Conservation (phyloP, 441 rosid species). For the Pelargonium cotyledonis region DNA sequence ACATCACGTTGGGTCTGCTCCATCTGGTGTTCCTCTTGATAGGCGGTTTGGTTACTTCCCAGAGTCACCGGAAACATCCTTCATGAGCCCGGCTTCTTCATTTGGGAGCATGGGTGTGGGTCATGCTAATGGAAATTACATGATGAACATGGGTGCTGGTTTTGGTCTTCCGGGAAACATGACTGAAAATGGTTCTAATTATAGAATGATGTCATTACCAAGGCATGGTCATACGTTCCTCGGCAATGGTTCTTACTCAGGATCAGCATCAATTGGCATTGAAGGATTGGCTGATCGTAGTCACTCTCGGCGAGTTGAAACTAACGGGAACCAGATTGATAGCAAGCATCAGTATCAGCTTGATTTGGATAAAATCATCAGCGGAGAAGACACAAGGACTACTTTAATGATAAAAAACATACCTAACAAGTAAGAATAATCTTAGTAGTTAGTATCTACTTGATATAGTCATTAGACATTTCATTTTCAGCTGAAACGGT, state of each 20-base stretch:
- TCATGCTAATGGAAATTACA: constrained; percentile 46
- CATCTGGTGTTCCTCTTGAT: constrained; percentile 58
- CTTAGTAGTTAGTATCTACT: constrained; percentile 12
- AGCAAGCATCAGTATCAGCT: constrained; percentile 68
- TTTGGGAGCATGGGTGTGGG: constrained; percentile 45
- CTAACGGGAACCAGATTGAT: constrained; percentile 55
- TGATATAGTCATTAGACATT: constrained; percentile 1
- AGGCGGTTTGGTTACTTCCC: constrained; percentile 71
- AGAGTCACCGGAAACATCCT: constrained; percentile 55
- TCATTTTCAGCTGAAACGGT: constrained; percentile 9
- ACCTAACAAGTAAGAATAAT: constrained; percentile 66
- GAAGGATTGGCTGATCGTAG: constrained; percentile 71
- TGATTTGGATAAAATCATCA: constrained; percentile 62
- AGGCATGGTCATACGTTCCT: constrained; percentile 51
- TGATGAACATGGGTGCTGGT: constrained; percentile 48
- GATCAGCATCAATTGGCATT: constrained; percentile 33
- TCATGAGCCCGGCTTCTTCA: constrained; percentile 43
- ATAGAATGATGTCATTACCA: constrained; percentile 63
- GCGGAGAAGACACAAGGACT: constrained; percentile 69
- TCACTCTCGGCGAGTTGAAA: constrained; percentile 52
- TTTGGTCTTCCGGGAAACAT: constrained; percentile 43
- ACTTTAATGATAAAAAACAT: constrained; percentile 80
- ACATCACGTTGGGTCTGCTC: constrained; percentile 82
- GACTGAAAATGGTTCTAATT: constrained; percentile 42
- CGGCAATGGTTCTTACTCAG: constrained; percentile 50